Conservation (phyloP, 768 basidiomycete species). For the Suillus alpinus region DNA sequence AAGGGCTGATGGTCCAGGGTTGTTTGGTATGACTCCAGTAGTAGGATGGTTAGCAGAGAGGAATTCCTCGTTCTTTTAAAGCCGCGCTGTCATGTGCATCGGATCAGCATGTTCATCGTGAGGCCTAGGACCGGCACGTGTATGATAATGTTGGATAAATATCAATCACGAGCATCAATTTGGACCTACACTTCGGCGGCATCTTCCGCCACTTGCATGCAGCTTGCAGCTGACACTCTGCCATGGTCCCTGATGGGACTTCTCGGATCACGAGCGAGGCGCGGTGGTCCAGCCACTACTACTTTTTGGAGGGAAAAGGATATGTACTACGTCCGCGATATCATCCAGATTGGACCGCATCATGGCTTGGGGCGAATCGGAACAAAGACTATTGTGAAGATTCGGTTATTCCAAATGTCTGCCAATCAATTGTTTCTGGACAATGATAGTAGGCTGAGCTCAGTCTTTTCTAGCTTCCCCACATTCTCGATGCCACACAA, state of each 20-base stretch:
- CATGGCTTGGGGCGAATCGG: conserved; percentile 18
- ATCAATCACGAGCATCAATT: not conserved
- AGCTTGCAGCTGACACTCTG: not conserved
- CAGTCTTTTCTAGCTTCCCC: conserved; percentile 1
- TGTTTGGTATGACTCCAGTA: no score
- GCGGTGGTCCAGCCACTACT: conserved; percentile 19
- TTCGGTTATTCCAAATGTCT: not conserved
- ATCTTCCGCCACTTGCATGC: not conserved
- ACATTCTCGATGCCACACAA: conserved; percentile 11
- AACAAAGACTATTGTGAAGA: not conserved
- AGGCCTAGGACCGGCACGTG: not conserved
- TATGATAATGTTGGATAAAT: no score
- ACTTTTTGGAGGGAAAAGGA: conserved; percentile 15
- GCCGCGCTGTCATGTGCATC: not conserved
- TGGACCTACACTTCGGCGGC: not conserved
- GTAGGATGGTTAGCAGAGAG: no score
- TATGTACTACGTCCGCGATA: conserved; percentile 26
- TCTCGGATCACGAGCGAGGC: conserved; percentile 4
- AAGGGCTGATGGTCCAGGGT: no score
- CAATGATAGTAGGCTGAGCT: no score
- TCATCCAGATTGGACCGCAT: conserved; percentile 26
- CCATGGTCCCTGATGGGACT: not conserved
- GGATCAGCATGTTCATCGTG: not conserved
- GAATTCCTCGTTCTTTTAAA: not conserved
- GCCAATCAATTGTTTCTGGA: no score